Percentiles rank a stretch among this genome's conserved stretches.
Evolutionary conservation across 2,329 filamentous ascomycete genomes (phyloP).

Genomic region (Clonostachys sp.): DNA sequence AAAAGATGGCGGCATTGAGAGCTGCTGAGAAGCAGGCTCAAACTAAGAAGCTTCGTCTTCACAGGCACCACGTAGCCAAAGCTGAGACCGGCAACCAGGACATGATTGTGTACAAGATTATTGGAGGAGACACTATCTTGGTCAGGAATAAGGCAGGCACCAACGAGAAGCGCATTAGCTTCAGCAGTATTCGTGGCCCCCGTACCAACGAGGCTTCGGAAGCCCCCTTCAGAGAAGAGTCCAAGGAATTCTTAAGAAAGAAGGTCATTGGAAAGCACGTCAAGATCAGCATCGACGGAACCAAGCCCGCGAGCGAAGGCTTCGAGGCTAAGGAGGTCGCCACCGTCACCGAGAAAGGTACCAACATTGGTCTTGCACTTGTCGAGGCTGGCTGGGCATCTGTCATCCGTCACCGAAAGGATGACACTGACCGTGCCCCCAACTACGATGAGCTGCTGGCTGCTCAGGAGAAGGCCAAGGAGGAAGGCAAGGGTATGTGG

Average conservation of each 20-base stretch:
- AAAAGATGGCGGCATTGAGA: slow-evolving; percentile 80
- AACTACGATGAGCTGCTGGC: slow-evolving; percentile 88
- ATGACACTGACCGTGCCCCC: slow-evolving; percentile 88
- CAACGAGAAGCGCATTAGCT: slow-evolving; percentile 80
- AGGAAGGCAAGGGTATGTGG: slow-evolving; percentile 93
- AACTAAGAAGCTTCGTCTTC: slow-evolving; percentile 70
- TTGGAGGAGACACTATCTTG: slow-evolving; percentile 85
- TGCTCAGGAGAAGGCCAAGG: slow-evolving; percentile 78
- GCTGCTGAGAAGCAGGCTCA: slow-evolving; percentile 85
- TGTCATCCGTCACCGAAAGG: slow-evolving; percentile 90
- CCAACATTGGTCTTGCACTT: slow-evolving; percentile 78
- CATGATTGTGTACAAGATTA: slow-evolving; percentile 77
- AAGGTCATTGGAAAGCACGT: slow-evolving; percentile 95
- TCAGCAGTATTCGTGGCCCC: slow-evolving; percentile 93
- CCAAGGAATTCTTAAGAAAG: slow-evolving; percentile 94
- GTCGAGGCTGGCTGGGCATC: slow-evolving; percentile 94
- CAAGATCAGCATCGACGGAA: slow-evolving; percentile 82
- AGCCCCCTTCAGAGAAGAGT: slow-evolving; percentile 83
- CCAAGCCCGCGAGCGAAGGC: slow-evolving; percentile 81
- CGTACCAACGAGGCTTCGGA: slow-evolving; percentile 83
- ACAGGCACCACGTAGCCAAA: slow-evolving; percentile 76
- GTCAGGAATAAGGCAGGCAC: slow-evolving; percentile 78
- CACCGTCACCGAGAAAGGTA: slow-evolving; percentile 76
- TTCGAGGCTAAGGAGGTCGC: slow-evolving; percentile 95
- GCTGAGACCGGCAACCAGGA: slow-evolving; percentile 64